Evolutionary conservation across 1,284 basidiomycete genomes (phyloP), one percentile per base, ranked within the genome.

Genomic region (Boletus semigastroideus): DNA sequence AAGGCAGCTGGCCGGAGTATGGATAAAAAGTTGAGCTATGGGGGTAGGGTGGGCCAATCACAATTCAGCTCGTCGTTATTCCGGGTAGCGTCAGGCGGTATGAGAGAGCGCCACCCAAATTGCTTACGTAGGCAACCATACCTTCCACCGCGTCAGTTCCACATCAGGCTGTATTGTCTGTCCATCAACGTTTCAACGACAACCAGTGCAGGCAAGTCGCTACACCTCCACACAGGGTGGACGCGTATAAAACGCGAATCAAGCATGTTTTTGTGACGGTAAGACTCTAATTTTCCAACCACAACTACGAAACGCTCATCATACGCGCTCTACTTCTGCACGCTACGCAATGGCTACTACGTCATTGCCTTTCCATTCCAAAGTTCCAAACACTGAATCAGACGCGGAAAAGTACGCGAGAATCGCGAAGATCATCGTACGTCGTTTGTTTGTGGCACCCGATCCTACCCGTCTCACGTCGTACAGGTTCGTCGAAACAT

Each of bases 401-500:
- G 20, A 34, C 31, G 16, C n/a, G 5, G 8, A 34, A 25, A n/a
- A 25, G 30, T 34, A 34, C 46, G 39, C 46, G n/a, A 44, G 27
- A 17, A 44, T 37, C 20, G 42, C 33, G 3, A 53, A 41, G 1
- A 19, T 42, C 0, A 16, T 46, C 10, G 56, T 56, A 46, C 16
- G 57, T 59, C 19, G 10, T 7, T 27, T 6, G 9, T 11, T 25
- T 25, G 19, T 36, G 14, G 3, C 13, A 14, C 13, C 22, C 2
- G 16, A 27, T 13, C 19, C 11, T 5, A 19, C 27, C 4, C 17
- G 5, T 30, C 20, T 4, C 10, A 12, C 7, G 3, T 39, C 14
- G 1, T 37, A 10, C 14, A 31, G 8, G 5, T 25, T 22, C 39
- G 57, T 45, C 46, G 54, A 17, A 58, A 58, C 30, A 57, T 57